phyloP scores from a whole-genome alignment of 495 filamentous ascomycete genomes.

The Umbilicaria muhlenbergii region DNA sequence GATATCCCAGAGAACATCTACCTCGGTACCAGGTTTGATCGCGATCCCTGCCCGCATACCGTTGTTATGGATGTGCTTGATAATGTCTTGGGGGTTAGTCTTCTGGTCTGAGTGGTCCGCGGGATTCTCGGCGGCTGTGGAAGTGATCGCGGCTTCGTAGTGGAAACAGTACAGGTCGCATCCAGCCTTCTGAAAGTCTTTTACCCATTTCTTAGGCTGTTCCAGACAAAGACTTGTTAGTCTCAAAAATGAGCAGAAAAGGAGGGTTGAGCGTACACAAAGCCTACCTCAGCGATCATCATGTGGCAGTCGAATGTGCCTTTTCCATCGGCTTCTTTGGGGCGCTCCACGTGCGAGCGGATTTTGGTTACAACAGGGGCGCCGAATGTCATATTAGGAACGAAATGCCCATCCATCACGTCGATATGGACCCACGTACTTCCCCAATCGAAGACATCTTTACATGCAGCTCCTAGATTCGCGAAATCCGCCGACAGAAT shows the following conservation, averaged over 20 bases:
- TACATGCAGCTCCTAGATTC: slow-evolving; percentile 69
- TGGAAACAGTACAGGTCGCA: slow-evolving; percentile 99
- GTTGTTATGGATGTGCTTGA: slow-evolving; percentile 73
- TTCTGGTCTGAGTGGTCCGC: slow-evolving; percentile 42
- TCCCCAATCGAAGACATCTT: slow-evolving; percentile 60
- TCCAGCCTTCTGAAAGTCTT: slow-evolving; percentile 80
- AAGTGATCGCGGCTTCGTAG: slow-evolving; percentile 86
- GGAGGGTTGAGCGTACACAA: not conserved
- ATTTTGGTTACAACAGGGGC: slow-evolving; percentile 90
- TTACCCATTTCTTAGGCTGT: slow-evolving; percentile 95
- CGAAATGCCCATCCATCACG: slow-evolving; percentile 89
- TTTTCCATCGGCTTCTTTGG: slow-evolving; percentile 39
- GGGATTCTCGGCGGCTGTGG: slow-evolving; percentile 68
- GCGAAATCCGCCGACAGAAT: slow-evolving; percentile 95
- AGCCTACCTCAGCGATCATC: slow-evolving; percentile 91
- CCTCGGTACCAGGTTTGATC: slow-evolving; percentile 82
- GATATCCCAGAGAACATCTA: slow-evolving; percentile 83
- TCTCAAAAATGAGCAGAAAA: too few species aligned
- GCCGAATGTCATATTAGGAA: slow-evolving; percentile 95
- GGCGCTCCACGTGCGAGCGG: slow-evolving; percentile 60
- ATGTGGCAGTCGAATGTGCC: slow-evolving; percentile 99
- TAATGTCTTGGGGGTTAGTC: slow-evolving; percentile 71
- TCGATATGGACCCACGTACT: slow-evolving; percentile 71
- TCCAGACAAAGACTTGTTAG: not conserved
- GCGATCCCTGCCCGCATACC: slow-evolving; percentile 89